Conservation (phyloP, 805 yeast species). For the Suhomyces kilbournensis region DNA sequence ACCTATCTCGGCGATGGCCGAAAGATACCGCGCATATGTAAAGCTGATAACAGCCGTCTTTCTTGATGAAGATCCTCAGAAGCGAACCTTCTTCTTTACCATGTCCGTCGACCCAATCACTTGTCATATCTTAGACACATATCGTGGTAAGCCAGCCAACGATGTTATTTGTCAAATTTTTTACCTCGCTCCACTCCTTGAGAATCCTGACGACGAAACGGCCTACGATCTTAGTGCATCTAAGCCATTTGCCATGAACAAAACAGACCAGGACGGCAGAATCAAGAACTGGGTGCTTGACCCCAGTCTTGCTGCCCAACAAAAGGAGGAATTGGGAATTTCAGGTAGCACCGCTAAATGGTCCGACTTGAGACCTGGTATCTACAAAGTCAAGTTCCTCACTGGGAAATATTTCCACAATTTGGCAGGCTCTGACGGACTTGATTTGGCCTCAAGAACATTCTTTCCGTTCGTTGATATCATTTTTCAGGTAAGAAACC, state of each 20-base stretch:
- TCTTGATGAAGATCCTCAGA: background rate
- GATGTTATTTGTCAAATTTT: conserved; percentile 68
- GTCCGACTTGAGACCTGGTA: conserved; percentile 53
- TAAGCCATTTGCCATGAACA: conserved; percentile 60
- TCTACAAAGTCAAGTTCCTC: conserved; percentile 73
- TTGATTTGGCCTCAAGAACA: conserved; percentile 36
- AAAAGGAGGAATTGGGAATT: conserved; percentile 28
- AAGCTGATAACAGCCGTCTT: background rate
- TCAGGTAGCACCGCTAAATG: conserved; percentile 28
- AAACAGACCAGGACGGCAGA: conserved; percentile 81
- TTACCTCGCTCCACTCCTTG: conserved; percentile 27
- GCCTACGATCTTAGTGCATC: conserved; percentile 22
- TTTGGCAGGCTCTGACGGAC: conserved; percentile 14
- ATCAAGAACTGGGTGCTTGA: conserved; percentile 61
- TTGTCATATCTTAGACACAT: conserved; percentile 87
- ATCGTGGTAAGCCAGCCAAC: conserved; percentile 76
- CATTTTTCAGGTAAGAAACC: conserved; percentile 60
- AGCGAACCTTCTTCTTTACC: background rate
- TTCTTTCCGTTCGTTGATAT: conserved; percentile 91
- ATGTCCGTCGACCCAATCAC: conserved; percentile 60
- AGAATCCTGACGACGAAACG: conserved; percentile 21
- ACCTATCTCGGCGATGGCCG: background rate
- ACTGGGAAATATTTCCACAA: conserved; percentile 62
- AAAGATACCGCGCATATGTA: background rate
- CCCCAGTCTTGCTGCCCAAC: conserved; percentile 24